Conservation (phyloP, 208 protist genomes). For the Acanthamoeba healyi region DNA sequence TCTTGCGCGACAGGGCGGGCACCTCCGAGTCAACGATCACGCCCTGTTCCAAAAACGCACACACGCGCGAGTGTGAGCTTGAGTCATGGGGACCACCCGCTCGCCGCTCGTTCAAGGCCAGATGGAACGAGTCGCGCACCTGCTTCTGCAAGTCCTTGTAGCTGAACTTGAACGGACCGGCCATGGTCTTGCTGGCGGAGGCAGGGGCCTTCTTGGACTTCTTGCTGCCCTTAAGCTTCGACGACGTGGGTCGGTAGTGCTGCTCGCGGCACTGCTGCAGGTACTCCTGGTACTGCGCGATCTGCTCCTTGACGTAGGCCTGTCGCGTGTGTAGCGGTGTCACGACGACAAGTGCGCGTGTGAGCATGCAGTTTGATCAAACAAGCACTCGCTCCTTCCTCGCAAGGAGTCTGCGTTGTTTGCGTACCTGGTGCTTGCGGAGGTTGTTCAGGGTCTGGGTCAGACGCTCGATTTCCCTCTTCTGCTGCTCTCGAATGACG, state of each 20-base stretch:
- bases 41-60: slow-evolving; percentile 73
- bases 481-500: slow-evolving; percentile 85
- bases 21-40: slow-evolving; percentile 87
- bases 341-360: too few relatives aligned
- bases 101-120: not conserved
- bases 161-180: slow-evolving; percentile 81
- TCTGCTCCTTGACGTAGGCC: slow-evolving; percentile 87
- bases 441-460: slow-evolving; percentile 79
- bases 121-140: not conserved
- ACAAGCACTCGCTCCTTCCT: too few relatives aligned
- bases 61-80: slow-evolving; percentile 76
- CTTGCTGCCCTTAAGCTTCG: slow-evolving; percentile 54
- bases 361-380: too few relatives aligned
- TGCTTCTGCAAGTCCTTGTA: slow-evolving; percentile 72
- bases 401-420: too few relatives aligned
- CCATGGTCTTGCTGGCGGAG: slow-evolving; percentile 73
- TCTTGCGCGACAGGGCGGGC: slow-evolving; percentile 77
- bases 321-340: too few relatives aligned
- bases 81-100: slow-evolving; percentile 9
- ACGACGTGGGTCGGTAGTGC: slow-evolving; percentile 78
- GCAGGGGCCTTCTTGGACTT: slow-evolving; percentile 17
- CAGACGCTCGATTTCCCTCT: slow-evolving; percentile 84
- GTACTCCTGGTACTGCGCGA: slow-evolving; percentile 84
- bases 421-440: slow-evolving; percentile 77
- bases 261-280: slow-evolving; percentile 85